Base-by-base conservation (phyloP, 306 rosid species). In the Myrica gale region DNA sequence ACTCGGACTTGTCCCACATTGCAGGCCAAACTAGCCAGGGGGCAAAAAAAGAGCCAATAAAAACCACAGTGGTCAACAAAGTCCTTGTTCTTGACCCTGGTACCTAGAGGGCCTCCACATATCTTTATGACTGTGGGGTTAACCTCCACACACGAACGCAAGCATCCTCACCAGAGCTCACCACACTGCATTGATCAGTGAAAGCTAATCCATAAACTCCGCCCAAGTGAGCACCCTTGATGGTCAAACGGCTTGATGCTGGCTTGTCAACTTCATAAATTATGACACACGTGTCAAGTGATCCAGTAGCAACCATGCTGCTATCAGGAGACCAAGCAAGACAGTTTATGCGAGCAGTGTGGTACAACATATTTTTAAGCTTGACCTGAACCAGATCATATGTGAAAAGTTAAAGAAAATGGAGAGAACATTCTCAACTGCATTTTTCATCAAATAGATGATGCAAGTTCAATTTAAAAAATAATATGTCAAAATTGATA, bases 101-200 rank as follows among this genome's bases (percentile, higher is more conserved):
- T 41, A 78, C 60, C 68, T 20, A 43, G 17, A 55, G 54, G 43
- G 73, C 79, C 70, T 54, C 68, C 74, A 66, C 76, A 58, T 42
- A 9, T 17, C 47, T 23, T 58, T 76, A 50, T 89, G 86, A 95
- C 62, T 85, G 89, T 15, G 93, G 87, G 72, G 86, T 83, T 76
- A 90, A 75, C 82, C 46, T 90, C 99, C 99, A 95, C 74, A 90
- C 91, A 69, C 97, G 99, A 66, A 95, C 91, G 83, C 91, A 95
- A 21, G 97, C 99, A 84, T 95, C 99, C 89, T 95, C 99, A 0
- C 99, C 99, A 16, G 99, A 95, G 91, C 97, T 95, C 65, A 84
- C 90, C 83, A 95, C 84, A 73, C 80, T 87, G 75, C 80, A 78
- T 42, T 90, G 92, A 72, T 95, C 97, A 9, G 91, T 89, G 90